Base-by-base conservation (phyloP, 441 rosid species). In the Brassica balearica region DNA sequence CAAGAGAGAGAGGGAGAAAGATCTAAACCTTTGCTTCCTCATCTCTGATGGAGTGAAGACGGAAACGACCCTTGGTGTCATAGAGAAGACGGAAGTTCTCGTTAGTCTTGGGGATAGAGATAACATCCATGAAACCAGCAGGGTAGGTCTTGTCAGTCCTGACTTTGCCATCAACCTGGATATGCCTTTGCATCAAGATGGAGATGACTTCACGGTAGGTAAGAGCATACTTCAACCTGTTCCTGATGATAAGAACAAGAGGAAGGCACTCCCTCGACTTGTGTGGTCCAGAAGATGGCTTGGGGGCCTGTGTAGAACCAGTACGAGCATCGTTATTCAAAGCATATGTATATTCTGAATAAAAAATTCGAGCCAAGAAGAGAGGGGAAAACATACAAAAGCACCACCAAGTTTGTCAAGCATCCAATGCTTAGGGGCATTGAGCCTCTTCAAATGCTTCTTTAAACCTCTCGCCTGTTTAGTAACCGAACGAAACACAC, bases 201-300 rank as follows among this genome's bases (percentile, higher is more conserved):
- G 92, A 80, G 41, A 83, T 81, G 19, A 85, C 95, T 75, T 91
- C 93, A 66, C 90, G 85, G 73, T 88, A 87, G 4, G 89, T 90
- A 11, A 90, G 81, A 69, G 92, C 94, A 80, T 90, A 90, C 83
- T 90, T 90, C 83, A 88, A 68, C 79, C 92, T 85, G 87, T 90
- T 90, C 70, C 92, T 81, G 82, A 90, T 80, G 73, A 88, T 83
- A 38, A 91, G 87, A 59, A 90, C 82, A 68, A 90, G 74, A 0
- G 92, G 91, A 75, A 89, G 78, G 81, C 94, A 91, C 72, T 89
- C 94, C 84, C 93, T 88, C 1, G 96, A 87, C 77, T 88, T 91
- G 82, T 91, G 96, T 4, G 96, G 96, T 41, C 96, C 93, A 41
- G 94, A 91, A 5, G 96, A 88, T 15, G 94, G 94, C 77, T 91